Evolutionary conservation across 73 alveolate genomes (phyloP).

Genomic region (Breviolum minutum): DNA sequence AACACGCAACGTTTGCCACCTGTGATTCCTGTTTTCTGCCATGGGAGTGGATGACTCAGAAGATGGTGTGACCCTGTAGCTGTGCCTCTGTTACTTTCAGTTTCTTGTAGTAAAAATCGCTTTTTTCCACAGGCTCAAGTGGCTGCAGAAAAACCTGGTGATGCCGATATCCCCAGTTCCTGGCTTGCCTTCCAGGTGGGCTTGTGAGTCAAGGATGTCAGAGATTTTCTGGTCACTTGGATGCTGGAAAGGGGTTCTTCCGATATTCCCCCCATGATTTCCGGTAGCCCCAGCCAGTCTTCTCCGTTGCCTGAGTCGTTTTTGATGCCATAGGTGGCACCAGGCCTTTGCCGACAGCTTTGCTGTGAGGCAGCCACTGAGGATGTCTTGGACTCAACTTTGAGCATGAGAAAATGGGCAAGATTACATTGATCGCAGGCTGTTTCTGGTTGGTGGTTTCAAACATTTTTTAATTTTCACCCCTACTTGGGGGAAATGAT

Average conservation of each 20-base stretch:
- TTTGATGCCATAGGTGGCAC: background rate
- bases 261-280: background rate
- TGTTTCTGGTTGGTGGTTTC: too few relatives aligned
- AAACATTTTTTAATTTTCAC: too few relatives aligned
- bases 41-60: too few relatives aligned
- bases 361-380: slow-evolving; percentile 77
- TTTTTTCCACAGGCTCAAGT: background rate
- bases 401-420: background rate
- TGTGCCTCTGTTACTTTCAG: too few relatives aligned
- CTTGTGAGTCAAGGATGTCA: background rate
- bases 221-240: background rate
- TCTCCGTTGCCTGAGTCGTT: background rate
- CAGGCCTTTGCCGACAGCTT: slow-evolving; percentile 39
- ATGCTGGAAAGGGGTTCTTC: background rate
- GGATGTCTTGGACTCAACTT: background rate
- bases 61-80: too few relatives aligned
- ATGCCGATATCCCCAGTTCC: background rate
- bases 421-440: background rate
- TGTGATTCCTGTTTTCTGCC: too few relatives aligned
- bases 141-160: background rate
- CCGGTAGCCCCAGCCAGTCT: background rate
- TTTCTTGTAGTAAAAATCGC: too few relatives aligned
- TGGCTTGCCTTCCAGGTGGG: slow-evolving; percentile 26
- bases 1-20: too few relatives aligned
- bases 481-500: too few relatives aligned